Evolutionary conservation across 106 monocot genomes (phyloP).

Genomic region (Agapanthus africanus): DNA sequence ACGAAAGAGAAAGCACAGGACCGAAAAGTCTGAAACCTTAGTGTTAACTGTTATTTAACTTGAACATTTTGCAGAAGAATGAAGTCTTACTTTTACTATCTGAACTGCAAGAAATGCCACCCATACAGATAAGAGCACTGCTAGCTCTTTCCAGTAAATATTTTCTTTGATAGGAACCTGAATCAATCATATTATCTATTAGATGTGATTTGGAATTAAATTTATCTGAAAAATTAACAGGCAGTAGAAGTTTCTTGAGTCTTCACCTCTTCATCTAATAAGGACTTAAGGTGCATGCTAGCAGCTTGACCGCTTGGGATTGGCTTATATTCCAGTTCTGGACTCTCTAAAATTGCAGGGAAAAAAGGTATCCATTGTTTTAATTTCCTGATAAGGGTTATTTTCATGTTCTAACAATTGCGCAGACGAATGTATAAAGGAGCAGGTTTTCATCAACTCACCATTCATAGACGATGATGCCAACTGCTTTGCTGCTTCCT

Average conservation of each 20-base stretch:
- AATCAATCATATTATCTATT: neutral
- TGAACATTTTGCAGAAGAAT: neutral
- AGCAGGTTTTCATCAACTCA: neutral
- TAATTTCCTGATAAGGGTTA: neutral
- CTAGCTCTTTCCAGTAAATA: constrained; percentile 47
- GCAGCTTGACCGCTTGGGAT: constrained; percentile 13
- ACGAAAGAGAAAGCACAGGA: neutral
- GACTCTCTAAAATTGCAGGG: constrained; percentile 11
- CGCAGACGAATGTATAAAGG: neutral
- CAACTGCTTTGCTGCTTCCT: constrained; percentile 30
- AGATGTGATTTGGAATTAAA: neutral
- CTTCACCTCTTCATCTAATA: constrained; percentile 25
- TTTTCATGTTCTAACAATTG: neutral
- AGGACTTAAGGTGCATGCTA: constrained; percentile 13
- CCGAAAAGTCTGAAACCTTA: neutral
- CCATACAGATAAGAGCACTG: constrained; percentile 47
- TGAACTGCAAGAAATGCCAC: constrained; percentile 52
- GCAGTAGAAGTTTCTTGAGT: neutral
- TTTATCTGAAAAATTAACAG: neutral
- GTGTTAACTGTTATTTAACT: neutral
- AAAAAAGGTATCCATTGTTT: constrained; percentile 3
- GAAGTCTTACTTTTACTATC: constrained; percentile 32
- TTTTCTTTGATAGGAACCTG: constrained; percentile 45
- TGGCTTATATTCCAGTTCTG: constrained; percentile 33
- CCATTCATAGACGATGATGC: constrained; percentile 17